phyloP scores from a whole-genome alignment of 805 yeast genomes.

The Sungouiella thailandica region DNA sequence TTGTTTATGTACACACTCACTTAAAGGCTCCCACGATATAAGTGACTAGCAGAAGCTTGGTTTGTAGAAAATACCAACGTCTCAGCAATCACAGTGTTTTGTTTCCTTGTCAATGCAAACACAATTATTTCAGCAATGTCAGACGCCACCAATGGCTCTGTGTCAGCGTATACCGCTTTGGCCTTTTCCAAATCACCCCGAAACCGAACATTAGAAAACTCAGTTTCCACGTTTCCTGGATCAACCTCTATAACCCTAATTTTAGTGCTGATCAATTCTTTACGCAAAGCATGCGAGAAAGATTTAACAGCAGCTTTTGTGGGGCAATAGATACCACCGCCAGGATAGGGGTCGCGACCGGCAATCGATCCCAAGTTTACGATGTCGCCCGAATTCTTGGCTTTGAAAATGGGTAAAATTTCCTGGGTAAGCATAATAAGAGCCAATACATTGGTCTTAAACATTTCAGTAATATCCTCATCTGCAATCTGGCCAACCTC shows the following conservation, averaged over 20 bases:
- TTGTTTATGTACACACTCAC: not conserved
- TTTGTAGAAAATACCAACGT: slow-evolving; percentile 77
- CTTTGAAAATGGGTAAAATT: slow-evolving; percentile 64
- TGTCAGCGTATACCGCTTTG: slow-evolving; percentile 58
- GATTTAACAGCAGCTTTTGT: slow-evolving; percentile 70
- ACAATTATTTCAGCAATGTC: slow-evolving; percentile 75
- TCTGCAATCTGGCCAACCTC: slow-evolving; percentile 62
- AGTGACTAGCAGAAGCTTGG: slow-evolving; percentile 75
- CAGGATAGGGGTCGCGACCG: slow-evolving; percentile 75
- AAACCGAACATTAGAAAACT: slow-evolving; percentile 61
- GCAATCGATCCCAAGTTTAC: slow-evolving; percentile 76
- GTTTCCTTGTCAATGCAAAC: slow-evolving; percentile 61
- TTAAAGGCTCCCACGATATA: slow-evolving; percentile 28
- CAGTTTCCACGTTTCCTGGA: slow-evolving; percentile 80
- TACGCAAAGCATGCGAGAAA: slow-evolving; percentile 66
- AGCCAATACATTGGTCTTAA: slow-evolving; percentile 84
- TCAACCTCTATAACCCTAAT: slow-evolving; percentile 70
- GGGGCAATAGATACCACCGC: slow-evolving; percentile 75
- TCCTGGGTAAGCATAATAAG: slow-evolving; percentile 80
- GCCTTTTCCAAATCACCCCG: slow-evolving; percentile 60
- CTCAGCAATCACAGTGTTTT: slow-evolving; percentile 74
- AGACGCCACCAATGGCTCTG: slow-evolving; percentile 65
- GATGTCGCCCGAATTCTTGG: slow-evolving; percentile 66
- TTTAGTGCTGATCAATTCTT: slow-evolving; percentile 66
- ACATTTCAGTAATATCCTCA: slow-evolving; percentile 70